Base-by-base conservation (phyloP, 495 filamentous ascomycete genomes). In the Podospora fimiseda region DNA sequence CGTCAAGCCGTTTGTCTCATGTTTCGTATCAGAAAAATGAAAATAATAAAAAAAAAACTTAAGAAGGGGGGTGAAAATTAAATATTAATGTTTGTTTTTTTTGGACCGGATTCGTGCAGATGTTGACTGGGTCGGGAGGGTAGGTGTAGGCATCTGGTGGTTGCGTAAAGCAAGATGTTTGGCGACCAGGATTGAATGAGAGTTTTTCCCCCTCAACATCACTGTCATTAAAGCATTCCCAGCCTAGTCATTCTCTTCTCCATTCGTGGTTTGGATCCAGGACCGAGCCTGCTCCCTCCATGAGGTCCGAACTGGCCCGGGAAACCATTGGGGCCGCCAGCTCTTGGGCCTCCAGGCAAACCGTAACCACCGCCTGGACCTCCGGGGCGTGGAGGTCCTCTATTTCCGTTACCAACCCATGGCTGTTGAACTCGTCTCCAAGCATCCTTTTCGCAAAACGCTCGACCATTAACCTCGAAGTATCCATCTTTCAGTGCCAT, bases 371-470 rank as follows among this genome's bases (percentile, higher is more conserved):
- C n/a, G 13, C 54, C 54, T 40, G 37, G 52, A 19, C 36, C 48
- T 8, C 55, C 55, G 6, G 43, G 30, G 27, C 33, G n/a, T n/a
- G 50, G 23, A 38, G 50, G 18, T 6, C 53, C 30, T 6, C 43
- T 49, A 3, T 39, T 51, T 13, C 43, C 44, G 5, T 24, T 46
- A 15, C 23, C 50, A 45, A 50, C 19, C 61, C 48, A 40, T 36
- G 60, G 70, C 49, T 56, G 66, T 60, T 68, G 69, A 33, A 53
- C 60, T 14, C 85, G 80, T 27, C 78, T 70, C 61, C 83, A 84
- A 14, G 90, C 90, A 65, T 98, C 90, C 36, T 83, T 80, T 65
- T 96, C 91, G 65, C 93, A 98, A 62, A 85, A 95, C 0, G 78
- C 67, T 50, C 60, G 66, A 39, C 74, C 74, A 24, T 69, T 65